These are phyloP conservation scores for Russula sp. DNA, from an alignment of 768 basidiomycete species.

Conservation along the genomic window DNA sequence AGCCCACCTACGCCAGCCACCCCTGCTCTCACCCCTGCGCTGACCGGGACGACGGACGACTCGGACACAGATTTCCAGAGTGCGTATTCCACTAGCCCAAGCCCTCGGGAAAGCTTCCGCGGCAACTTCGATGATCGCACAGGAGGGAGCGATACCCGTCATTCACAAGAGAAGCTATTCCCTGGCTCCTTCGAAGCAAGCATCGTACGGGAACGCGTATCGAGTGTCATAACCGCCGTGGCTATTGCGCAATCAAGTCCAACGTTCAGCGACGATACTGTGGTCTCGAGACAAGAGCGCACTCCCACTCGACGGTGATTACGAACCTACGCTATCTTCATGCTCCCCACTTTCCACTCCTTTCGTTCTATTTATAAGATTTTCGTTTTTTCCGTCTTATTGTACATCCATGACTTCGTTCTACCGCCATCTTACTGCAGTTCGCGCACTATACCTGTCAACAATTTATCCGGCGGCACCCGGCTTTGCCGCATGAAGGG, in stretches of 20 bases:
- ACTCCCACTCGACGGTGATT: slow-evolving; percentile 5
- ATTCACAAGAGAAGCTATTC: slow-evolving; percentile 28
- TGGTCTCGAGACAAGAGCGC: slow-evolving; percentile 2
- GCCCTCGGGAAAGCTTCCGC: slow-evolving; percentile 58
- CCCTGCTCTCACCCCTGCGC: slow-evolving; percentile 24
- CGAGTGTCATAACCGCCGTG: slow-evolving; percentile 49
- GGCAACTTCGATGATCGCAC: slow-evolving; percentile 37
- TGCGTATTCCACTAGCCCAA: slow-evolving; percentile 57
- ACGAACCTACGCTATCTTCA: background rate
- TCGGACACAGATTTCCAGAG: slow-evolving; percentile 67
- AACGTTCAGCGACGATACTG: slow-evolving; percentile 39
- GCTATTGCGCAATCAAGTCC: slow-evolving; percentile 34
- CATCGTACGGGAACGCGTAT: slow-evolving; percentile 47
- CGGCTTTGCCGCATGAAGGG: slow-evolving; percentile 2
- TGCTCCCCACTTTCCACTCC: background rate
- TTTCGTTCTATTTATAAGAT: slow-evolving; percentile 20
- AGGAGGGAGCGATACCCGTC: slow-evolving; percentile 18
- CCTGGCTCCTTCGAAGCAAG: slow-evolving; percentile 31
- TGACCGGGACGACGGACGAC: slow-evolving; percentile 26
- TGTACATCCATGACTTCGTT: slow-evolving; percentile 5
- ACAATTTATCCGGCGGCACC: slow-evolving; percentile 3
- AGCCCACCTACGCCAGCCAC: slow-evolving; percentile 17
- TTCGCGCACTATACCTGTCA: slow-evolving; percentile 7
- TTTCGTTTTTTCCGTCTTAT: slow-evolving; percentile 1
- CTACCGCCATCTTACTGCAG: background rate